A percentile compares a stretch with the other conserved stretches of the same genome.
phyloP scores from a whole-genome alignment of 768 basidiomycete genomes.

The Lactarius deliciosus region DNA sequence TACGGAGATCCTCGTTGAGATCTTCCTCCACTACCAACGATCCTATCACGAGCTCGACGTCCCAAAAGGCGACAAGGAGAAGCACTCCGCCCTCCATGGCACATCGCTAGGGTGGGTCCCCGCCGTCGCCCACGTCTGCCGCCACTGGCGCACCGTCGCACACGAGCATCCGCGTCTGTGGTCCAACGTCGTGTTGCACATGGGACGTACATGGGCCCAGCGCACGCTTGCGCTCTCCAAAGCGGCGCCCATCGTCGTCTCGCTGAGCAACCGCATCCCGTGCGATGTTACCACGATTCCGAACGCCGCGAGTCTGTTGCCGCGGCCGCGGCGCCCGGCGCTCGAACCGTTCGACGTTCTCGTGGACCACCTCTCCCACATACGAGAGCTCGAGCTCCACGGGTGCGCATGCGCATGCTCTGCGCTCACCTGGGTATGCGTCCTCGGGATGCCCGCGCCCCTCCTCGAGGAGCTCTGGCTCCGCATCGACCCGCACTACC shows the following conservation, averaged over 20 bases:
- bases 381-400: constrained; percentile 15
- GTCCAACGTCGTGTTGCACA: constrained; percentile 9
- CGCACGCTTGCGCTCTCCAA: constrained; percentile 21
- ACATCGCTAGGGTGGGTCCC: constrained; percentile 19
- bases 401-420: constrained; percentile 9
- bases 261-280: background rate
- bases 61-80: background rate
- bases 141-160: constrained; percentile 22
- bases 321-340: background rate
- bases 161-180: constrained; percentile 18
- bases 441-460: constrained; percentile 14
- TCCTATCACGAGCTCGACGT: background rate
- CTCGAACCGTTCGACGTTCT: constrained; percentile 19
- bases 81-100: background rate
- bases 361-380: constrained; percentile 19
- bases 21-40: constrained; percentile 23
- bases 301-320: background rate
- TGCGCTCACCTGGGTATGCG: background rate
- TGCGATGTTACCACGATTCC: constrained; percentile 7
- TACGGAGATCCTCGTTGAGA: constrained; percentile 20
- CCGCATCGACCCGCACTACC: constrained; percentile 4
- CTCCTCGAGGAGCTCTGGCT: constrained; percentile 15
- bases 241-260: constrained; percentile 12
- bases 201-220: constrained; percentile 16
- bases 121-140: constrained; percentile 21